A percentile compares a stretch with the other conserved stretches of the same genome.
Evolutionary conservation across 2,329 filamentous ascomycete genomes (phyloP).

Genomic region (Thyridium curvatum): DNA sequence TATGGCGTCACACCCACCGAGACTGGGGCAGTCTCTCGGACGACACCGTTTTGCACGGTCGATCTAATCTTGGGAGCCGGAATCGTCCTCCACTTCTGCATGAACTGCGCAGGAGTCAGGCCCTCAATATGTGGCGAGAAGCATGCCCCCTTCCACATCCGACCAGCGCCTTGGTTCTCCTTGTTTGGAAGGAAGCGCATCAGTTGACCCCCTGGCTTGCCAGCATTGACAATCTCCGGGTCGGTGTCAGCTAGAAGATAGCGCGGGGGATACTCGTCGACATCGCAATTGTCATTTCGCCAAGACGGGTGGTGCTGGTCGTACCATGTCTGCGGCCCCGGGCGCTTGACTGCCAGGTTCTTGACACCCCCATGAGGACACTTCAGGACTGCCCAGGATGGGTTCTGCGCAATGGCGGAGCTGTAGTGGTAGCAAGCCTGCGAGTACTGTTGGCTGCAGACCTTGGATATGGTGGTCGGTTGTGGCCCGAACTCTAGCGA

Average conservation of each 20-base stretch:
- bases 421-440: slow-evolving; percentile 18
- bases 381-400: slow-evolving; percentile 4
- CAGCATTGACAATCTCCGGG: slow-evolving; percentile 2
- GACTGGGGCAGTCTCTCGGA: slow-evolving; percentile 1
- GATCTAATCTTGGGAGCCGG: not conserved
- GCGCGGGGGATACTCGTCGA: slow-evolving; percentile 7
- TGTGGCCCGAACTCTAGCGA: slow-evolving; percentile 6
- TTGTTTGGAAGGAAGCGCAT: slow-evolving; percentile 6
- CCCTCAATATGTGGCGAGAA: slow-evolving; percentile 6
- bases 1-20: slow-evolving; percentile 4
- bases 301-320: slow-evolving; percentile 2
- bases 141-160: slow-evolving; percentile 16
- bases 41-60: not conserved
- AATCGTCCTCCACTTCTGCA: not conserved
- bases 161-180: slow-evolving; percentile 4
- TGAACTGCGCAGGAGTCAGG: slow-evolving; percentile 1
- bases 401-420: slow-evolving; percentile 10
- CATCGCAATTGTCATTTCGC: slow-evolving; percentile 3
- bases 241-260: slow-evolving; percentile 19
- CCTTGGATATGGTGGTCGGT: slow-evolving; percentile 4
- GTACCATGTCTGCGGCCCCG: not conserved
- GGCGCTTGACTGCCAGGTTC: slow-evolving; percentile 1
- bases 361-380: slow-evolving; percentile 6
- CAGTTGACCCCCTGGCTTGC: slow-evolving; percentile 6
- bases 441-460: slow-evolving; percentile 6